A percentile compares a stretch with the other conserved stretches of the same genome.
These are phyloP conservation scores for Vigna radiata DNA, from an alignment of 306 rosid species.

Conservation along the genomic window DNA sequence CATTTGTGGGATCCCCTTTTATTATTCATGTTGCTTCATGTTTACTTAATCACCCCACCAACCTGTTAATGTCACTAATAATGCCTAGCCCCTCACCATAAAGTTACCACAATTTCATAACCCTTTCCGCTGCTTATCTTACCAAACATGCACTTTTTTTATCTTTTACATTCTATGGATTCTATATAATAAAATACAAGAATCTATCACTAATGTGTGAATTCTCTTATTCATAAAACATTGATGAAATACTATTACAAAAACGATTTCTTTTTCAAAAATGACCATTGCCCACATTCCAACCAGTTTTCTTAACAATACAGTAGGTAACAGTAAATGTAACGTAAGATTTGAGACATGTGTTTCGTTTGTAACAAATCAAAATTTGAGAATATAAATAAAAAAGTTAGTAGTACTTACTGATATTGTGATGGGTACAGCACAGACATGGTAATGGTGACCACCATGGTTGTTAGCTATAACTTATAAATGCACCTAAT, in stretches of 20 bases:
- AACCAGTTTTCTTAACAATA: background rate
- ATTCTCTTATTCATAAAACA: background rate
- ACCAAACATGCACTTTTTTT: background rate
- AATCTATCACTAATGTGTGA: background rate
- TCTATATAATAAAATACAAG: background rate
- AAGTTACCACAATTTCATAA: constrained; percentile 8
- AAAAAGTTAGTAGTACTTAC: background rate
- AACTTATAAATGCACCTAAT: background rate
- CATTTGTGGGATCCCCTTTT: constrained; percentile 32
- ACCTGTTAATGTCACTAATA: constrained; percentile 45
- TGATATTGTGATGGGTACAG: constrained; percentile 6
- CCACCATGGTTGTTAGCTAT: constrained; percentile 25
- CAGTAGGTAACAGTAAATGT: background rate
- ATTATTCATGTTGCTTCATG: constrained; percentile 57
- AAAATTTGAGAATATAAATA: background rate
- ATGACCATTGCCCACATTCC: too few relatives aligned
- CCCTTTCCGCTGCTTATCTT: background rate
- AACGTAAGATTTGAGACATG: background rate
- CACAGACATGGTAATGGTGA: constrained; percentile 20
- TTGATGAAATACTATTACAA: background rate
- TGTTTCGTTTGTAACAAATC: background rate
- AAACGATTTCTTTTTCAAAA: background rate
- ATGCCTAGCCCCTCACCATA: constrained; percentile 35
- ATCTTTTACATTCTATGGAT: background rate
- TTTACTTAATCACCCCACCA: constrained; percentile 55